Evolutionary conservation across 2,329 filamentous ascomycete species (phyloP), one percentile per base, ranked within the genome.

Genomic region (Fusarium longipes): DNA sequence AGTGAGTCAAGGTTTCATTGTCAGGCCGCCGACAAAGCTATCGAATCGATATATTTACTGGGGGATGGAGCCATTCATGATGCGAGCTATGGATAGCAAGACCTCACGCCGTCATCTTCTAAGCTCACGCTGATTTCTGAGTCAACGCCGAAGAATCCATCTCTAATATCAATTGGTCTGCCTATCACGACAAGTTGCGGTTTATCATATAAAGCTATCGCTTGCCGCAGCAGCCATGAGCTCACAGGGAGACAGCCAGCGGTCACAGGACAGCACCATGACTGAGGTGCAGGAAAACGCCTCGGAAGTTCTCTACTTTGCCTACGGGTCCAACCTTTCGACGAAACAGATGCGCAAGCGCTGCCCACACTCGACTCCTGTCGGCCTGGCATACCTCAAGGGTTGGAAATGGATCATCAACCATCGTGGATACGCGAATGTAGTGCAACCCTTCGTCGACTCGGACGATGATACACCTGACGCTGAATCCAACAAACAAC

Each of bases 281-380:
- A 79, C 78, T 24, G 38, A 77, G 18, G 75, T 80, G 56, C 75
- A 76, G 30, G 76, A 78, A 35, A 71, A 75, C 53, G 70, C 74
- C 14, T 73, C 73, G 47, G 78, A 80, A 63, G 70, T 79, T 49
- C 76, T 87, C 66, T 91, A 91, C 81, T 91, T 92, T 74, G 90
- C 86, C 71, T 92, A 90, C 77, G 90, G 90, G 65, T 89, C 85
- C 74, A 92, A 92, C 76, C 83, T 92, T 58, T 91, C 88, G 75
- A 83, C 83, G 1, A 77, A 82, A 27, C 89, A 92, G 77, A 92
- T 93, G 90, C 70, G 70, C 6, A 68, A 75, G 43, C 87, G 89
- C 51, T 92, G 90, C 73, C 89, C 87, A 53, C 76, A 73, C 15
- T 86, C 87, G 3, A 78, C 74, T 14, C 86, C 86, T 52, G 74